phyloP scores from a whole-genome alignment of 139 green algal genomes.

The Volvox africanus region DNA sequence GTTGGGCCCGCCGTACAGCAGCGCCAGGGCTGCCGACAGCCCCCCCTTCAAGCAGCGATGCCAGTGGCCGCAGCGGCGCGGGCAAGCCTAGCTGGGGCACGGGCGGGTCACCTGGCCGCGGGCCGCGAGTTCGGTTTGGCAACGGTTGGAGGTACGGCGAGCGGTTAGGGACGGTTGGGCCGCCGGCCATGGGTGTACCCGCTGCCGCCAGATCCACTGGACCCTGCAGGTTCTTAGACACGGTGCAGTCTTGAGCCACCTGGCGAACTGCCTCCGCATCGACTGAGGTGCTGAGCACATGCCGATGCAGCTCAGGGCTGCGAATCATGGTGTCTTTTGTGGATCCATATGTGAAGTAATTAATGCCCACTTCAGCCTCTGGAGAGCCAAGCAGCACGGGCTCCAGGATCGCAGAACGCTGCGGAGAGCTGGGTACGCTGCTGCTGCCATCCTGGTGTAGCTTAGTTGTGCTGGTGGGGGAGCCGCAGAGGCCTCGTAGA shows the following conservation, averaged over 20 bases:
- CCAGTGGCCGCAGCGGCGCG: conserved; percentile 5
- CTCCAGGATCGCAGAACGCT: neutral
- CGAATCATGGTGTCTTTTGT: conserved; percentile 6
- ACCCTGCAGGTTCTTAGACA: neutral
- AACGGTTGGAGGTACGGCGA: conserved; percentile 24
- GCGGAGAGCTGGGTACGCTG: neutral
- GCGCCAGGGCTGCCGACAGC: neutral
- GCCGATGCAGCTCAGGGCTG: neutral
- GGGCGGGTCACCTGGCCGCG: neutral
- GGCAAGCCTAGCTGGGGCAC: neutral
- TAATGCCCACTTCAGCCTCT: neutral
- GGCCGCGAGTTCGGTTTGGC: neutral
- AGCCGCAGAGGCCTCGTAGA: neutral
- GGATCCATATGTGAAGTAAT: neutral
- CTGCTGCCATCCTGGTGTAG: neutral
- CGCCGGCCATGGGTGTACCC: neutral
- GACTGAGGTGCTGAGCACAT: neutral
- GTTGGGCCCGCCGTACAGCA: neutral
- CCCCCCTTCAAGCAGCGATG: neutral
- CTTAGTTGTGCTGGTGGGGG: neutral
- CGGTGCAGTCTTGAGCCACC: too few species aligned
- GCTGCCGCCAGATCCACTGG: neutral
- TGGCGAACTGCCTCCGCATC: neutral
- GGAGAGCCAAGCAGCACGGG: neutral
- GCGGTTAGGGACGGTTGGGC: neutral